Base-by-base conservation (phyloP, 1,139 yeast species). In the Yamadazyma trypodendri region DNA sequence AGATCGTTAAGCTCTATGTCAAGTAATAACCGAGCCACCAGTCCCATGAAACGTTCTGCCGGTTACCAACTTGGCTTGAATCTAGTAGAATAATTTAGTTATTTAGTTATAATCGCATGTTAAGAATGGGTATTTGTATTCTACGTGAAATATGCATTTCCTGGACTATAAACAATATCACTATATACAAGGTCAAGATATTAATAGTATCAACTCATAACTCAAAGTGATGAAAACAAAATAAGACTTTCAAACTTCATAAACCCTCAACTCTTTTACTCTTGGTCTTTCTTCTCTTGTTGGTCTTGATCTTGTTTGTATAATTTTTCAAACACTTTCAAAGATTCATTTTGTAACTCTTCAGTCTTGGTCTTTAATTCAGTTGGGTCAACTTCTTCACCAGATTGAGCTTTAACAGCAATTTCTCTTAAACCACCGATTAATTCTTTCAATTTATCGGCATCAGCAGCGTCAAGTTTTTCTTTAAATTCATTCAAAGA, bases 401-500 rank as follows among this genome's bases (percentile, higher is more conserved):
- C 96, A 53, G 92, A 75, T 76, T 90, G 96, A 53, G 94, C 96
- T 76, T 87, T 87, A 58, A 90, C 92, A 53, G 89, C 84, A 44
- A 87, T 64, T 75, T 90, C 97, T 73, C 95, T 89, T 66, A 90
- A 79, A 46, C 81, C 75, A 48, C 79, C 67, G 57, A 92, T 79
- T 68, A 79, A 79, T 61, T 77, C 84, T 71, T 79, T 82, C 54
- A 92, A 85, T 74, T 83, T 83, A 60, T 87, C 95, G 54, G 87
- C 89, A 60, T 84, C 94, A 50, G 81, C 82, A 69, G 84, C 77
- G 63, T 88, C 94, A 52, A 92, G 70, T 76, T 90, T 94, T 54
- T 86, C 96, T 75, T 86, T 90, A 75, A 86, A 88, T 76, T 92
- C 97, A 68, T 81, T 84, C 68, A 92, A 76, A 40, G 97, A 89